These are phyloP conservation scores for Neoarthrinium moseri DNA, from an alignment of 2,329 filamentous ascomycete genomes.

Conservation along the genomic window DNA sequence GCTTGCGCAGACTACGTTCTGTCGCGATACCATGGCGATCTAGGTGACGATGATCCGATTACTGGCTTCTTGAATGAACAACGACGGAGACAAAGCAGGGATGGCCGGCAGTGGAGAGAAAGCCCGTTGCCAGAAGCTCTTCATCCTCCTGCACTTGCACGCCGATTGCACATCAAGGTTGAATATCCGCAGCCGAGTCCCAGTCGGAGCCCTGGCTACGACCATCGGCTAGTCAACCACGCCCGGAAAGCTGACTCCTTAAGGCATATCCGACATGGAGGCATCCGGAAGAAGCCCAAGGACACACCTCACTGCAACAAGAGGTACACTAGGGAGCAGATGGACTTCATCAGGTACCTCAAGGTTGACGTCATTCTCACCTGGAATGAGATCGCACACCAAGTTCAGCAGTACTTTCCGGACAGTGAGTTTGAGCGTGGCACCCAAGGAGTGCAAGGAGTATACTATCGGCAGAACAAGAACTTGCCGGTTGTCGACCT, in stretches of 20 bases:
- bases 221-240: no score
- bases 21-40: background rate
- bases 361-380: slow-evolving; percentile 20
- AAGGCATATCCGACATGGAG: no score
- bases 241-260: no score
- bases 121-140: background rate
- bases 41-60: background rate
- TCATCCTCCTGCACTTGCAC: no score
- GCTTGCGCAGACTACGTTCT: background rate
- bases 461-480: slow-evolving; percentile 26
- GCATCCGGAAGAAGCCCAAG: background rate
- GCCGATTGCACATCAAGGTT: no score
- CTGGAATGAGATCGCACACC: slow-evolving; percentile 19
- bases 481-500: slow-evolving; percentile 19
- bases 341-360: slow-evolving; percentile 27
- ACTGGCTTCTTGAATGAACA: background rate
- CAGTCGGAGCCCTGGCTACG: no score
- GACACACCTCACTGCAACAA: slow-evolving; percentile 24
- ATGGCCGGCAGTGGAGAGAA: no score
- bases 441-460: slow-evolving; percentile 27
- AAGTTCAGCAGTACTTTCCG: slow-evolving; percentile 21
- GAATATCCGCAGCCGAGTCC: no score
- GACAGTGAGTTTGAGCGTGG: slow-evolving; percentile 17
- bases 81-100: background rate
- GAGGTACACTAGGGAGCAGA: slow-evolving; percentile 27